Conservation (phyloP, 495 filamentous ascomycete species). For the Trichoderma erinaceum region DNA sequence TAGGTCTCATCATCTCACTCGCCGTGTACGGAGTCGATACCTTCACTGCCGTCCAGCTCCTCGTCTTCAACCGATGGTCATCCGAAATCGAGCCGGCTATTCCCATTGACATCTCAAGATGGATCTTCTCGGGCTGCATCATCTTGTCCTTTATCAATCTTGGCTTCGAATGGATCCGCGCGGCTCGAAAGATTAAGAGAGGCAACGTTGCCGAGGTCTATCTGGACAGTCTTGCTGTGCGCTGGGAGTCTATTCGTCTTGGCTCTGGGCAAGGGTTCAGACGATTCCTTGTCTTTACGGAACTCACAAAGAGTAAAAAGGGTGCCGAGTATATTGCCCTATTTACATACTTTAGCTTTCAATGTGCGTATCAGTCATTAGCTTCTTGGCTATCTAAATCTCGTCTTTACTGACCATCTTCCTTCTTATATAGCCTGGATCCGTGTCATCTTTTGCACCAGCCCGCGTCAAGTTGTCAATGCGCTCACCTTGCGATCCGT, state of each 20-base stretch:
- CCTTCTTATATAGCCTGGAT: conserved; percentile 59
- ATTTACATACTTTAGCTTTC: conserved; percentile 91
- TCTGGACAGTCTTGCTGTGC: conserved; percentile 76
- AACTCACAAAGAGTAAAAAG: conserved; percentile 86
- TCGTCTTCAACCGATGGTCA: conserved; percentile 71
- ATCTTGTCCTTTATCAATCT: conserved; percentile 77
- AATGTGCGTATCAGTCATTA: conserved; percentile 50
- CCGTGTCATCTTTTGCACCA: conserved; percentile 80
- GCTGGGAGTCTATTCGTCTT: conserved; percentile 69
- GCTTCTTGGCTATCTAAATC: not conserved
- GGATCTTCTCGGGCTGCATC: conserved; percentile 88
- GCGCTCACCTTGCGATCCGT: conserved; percentile 74
- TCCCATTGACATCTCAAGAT: conserved; percentile 66
- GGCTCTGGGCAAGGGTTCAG: conserved; percentile 65
- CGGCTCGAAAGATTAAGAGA: conserved; percentile 69
- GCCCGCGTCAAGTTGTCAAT: conserved; percentile 85
- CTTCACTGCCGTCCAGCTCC: conserved; percentile 84
- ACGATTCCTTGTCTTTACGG: conserved; percentile 86
- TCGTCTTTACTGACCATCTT: conserved; percentile 15
- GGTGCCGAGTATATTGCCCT: conserved; percentile 86
- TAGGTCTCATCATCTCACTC: conserved; percentile 70
- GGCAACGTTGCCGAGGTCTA: conserved; percentile 88
- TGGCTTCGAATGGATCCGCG: conserved; percentile 67
- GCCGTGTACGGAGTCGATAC: conserved; percentile 84
- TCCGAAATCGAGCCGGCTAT: conserved; percentile 43